Evolutionary conservation across 148 eudicot genomes (phyloP).

Genomic region (Camellia granthamiana): DNA sequence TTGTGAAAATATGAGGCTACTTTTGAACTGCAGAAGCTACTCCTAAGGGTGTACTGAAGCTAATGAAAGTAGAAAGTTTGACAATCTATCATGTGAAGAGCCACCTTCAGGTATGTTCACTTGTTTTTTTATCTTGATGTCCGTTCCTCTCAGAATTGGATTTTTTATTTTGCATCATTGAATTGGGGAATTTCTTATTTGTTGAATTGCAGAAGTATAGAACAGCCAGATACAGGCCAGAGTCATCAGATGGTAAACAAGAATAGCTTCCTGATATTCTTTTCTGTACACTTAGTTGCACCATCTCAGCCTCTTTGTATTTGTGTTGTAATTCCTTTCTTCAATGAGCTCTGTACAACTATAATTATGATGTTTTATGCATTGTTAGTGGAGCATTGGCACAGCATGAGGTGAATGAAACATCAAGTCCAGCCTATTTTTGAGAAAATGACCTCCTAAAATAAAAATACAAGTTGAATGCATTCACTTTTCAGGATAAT

Average conservation of each 20-base stretch:
- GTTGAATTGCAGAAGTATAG: constrained; percentile 71
- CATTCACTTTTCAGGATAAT: not conserved
- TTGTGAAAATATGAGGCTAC: too few relatives aligned
- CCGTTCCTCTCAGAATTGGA: not conserved
- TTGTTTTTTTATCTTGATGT: constrained; percentile 22
- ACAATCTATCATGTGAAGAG: constrained; percentile 96
- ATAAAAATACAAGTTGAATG: not conserved
- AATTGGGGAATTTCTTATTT: constrained; percentile 14
- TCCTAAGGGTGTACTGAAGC: constrained; percentile 89
- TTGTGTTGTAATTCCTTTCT: not conserved
- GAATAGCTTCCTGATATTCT: constrained; percentile 1
- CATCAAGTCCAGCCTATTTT: not conserved
- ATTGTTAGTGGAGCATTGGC: not conserved
- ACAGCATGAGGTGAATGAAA: constrained; percentile 4
- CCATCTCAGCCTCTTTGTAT: not conserved
- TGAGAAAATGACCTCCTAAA: not conserved
- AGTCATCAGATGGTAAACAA: constrained; percentile 61
- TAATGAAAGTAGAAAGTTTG: constrained; percentile 87
- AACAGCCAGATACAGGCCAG: constrained; percentile 90
- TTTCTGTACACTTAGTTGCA: not conserved
- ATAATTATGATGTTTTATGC: not conserved
- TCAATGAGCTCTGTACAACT: not conserved
- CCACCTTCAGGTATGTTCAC: constrained; percentile 76
- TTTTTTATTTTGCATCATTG: constrained; percentile 2
- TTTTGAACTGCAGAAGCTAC: constrained; percentile 68